Conservation (phyloP, 441 rosid species). For the Viola pubescens region DNA sequence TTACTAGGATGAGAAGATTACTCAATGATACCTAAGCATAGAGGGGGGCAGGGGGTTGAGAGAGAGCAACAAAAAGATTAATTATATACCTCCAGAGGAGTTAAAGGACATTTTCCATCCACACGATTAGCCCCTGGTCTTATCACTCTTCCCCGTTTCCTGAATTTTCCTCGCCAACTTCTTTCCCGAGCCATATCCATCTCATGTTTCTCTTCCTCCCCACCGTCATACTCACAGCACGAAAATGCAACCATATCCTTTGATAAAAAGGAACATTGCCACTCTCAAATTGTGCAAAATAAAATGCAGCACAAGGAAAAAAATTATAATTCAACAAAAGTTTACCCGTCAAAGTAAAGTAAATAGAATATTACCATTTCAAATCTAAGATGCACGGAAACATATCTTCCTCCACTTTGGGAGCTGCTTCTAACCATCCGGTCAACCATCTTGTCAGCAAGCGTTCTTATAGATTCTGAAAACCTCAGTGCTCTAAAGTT, state of each 20-base stretch:
- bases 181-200: constrained; percentile 91
- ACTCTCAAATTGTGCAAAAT: constrained; percentile 3
- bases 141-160: constrained; percentile 78
- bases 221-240: constrained; percentile 95
- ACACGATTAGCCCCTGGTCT: constrained; percentile 82
- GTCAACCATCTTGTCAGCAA: constrained; percentile 88
- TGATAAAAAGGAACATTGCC: constrained; percentile 2
- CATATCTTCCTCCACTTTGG: constrained; percentile 65
- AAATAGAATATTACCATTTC: constrained; percentile 50
- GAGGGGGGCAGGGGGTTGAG: no score
- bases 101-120: constrained; percentile 90
- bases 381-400: constrained; percentile 96
- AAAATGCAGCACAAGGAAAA: neutral
- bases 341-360: neutral
- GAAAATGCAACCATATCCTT: constrained; percentile 99
- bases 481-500: constrained; percentile 82
- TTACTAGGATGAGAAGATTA: no score
- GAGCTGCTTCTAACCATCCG: constrained; percentile 69
- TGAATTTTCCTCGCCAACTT: constrained; percentile 95
- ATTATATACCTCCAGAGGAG: constrained; percentile 73
- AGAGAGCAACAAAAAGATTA: neutral
- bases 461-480: constrained; percentile 68
- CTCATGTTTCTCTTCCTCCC: constrained; percentile 77
- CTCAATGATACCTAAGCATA: no score
- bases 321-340: neutral